These are phyloP conservation scores for Fusarium abutilonis DNA, from an alignment of 2,329 filamentous ascomycete species.

Conservation along the genomic window DNA sequence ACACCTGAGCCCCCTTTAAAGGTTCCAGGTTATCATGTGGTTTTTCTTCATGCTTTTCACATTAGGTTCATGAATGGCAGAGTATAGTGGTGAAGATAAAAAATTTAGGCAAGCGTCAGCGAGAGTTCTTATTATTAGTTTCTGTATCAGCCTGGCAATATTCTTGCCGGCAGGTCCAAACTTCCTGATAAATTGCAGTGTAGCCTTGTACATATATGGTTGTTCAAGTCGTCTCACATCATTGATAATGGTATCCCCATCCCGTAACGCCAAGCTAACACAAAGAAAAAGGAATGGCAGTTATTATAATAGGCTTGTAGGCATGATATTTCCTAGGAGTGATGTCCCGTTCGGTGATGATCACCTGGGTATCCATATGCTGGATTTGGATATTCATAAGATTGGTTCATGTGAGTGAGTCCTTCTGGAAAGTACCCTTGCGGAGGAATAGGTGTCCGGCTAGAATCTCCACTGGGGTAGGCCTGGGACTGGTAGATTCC, in stretches of 20 bases:
- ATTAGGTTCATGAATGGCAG: too few relatives aligned
- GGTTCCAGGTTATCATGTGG: too few relatives aligned
- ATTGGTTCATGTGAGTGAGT: not conserved
- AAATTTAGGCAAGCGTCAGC: not conserved
- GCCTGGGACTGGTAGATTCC: constrained; percentile 18
- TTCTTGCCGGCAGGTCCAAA: not conserved
- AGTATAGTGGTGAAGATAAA: too few relatives aligned
- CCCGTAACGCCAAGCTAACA: constrained; percentile 29
- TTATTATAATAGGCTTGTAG: not conserved
- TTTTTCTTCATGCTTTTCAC: too few relatives aligned
- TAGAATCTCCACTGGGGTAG: constrained; percentile 11
- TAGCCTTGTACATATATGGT: not conserved
- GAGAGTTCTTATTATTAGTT: not conserved
- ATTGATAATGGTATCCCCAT: constrained; percentile 25
- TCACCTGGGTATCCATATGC: constrained; percentile 12
- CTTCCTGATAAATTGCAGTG: not conserved
- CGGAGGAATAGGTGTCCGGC: not conserved
- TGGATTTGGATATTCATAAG: constrained; percentile 3
- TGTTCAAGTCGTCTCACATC: constrained; percentile 12
- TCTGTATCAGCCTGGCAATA: not conserved
- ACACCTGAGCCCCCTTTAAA: not conserved
- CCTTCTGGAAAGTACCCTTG: constrained; percentile 22
- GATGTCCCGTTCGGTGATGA: constrained; percentile 9
- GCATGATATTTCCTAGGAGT: not conserved
- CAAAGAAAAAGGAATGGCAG: constrained; percentile 1